phyloP scores from a whole-genome alignment of 768 basidiomycete species.

The Pulveroboletus sp. region DNA sequence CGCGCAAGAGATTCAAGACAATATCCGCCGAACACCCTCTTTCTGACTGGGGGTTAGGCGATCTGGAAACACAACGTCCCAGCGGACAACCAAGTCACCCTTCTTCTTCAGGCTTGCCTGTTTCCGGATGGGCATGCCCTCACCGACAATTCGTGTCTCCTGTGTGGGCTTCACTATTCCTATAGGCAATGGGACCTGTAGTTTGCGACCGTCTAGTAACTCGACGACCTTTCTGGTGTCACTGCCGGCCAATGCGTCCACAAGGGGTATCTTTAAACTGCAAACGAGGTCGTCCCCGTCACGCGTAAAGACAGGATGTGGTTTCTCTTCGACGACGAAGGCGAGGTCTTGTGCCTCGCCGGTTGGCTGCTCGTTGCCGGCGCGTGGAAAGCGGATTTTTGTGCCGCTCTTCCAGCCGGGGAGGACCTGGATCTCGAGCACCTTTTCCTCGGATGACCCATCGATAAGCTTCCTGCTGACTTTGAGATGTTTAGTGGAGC shows the following conservation, averaged over 20 bases:
- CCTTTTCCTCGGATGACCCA: conserved; percentile 80
- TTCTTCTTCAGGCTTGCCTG: conserved; percentile 65
- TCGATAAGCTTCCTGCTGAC: conserved; percentile 71
- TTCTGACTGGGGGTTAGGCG: conserved; percentile 74
- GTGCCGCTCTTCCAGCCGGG: conserved; percentile 98
- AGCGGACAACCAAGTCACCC: conserved; percentile 81
- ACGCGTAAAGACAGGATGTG: conserved; percentile 71
- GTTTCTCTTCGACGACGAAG: conserved; percentile 96
- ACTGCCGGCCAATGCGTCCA: conserved; percentile 76
- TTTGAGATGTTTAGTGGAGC: conserved; percentile 85
- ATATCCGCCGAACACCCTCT: conserved; percentile 71
- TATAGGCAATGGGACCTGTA: conserved; percentile 63
- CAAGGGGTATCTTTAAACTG: conserved; percentile 62
- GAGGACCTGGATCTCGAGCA: conserved; percentile 73
- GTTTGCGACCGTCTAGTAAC: conserved; percentile 74
- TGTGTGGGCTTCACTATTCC: conserved; percentile 77
- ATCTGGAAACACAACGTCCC: conserved; percentile 85
- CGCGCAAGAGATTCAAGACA: conserved; percentile 34
- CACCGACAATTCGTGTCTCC: conserved; percentile 65
- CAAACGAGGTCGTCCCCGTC: conserved; percentile 79
- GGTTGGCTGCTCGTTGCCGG: conserved; percentile 72
- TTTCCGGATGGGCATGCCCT: conserved; percentile 92
- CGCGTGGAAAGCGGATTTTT: conserved; percentile 84
- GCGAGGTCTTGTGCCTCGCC: conserved; percentile 88
- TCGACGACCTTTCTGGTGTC: conserved; percentile 57